Conservation (phyloP, 2,329 filamentous ascomycete species). For the Alternaria novae-zelandiae region DNA sequence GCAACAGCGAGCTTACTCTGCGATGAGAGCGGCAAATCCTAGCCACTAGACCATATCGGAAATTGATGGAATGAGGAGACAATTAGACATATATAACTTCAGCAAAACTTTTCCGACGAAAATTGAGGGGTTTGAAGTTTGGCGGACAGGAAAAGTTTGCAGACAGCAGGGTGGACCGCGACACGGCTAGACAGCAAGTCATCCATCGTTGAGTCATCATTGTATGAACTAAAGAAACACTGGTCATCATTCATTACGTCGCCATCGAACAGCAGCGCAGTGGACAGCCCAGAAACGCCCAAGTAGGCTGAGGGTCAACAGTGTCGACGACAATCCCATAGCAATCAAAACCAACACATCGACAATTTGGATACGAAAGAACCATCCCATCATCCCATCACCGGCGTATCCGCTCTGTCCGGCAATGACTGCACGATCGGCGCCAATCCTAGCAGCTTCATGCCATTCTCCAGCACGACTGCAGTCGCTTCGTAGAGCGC, state of each 20-base stretch:
- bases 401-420: slow-evolving; percentile 35
- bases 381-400: slow-evolving; percentile 2
- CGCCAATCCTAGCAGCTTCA: slow-evolving; percentile 36
- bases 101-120: neutral
- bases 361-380: neutral
- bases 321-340: neutral
- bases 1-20: slow-evolving; percentile 16
- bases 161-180: neutral
- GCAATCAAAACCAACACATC: neutral
- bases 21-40: slow-evolving; percentile 20
- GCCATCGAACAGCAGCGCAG: neutral
- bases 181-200: neutral
- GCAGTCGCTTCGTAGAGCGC: slow-evolving; percentile 36
- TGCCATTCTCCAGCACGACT: slow-evolving; percentile 39
- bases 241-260: neutral
- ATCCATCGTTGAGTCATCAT: neutral
- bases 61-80: neutral
- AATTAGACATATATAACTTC: neutral
- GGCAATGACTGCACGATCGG: slow-evolving; percentile 18
- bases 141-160: neutral
- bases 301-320: neutral
- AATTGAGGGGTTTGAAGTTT: neutral
- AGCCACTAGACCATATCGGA: slow-evolving; percentile 18
- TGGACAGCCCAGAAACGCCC: neutral
- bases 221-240: neutral